Conservation (phyloP, 2,329 filamentous ascomycete species). For the Blastomyces percursus region DNA sequence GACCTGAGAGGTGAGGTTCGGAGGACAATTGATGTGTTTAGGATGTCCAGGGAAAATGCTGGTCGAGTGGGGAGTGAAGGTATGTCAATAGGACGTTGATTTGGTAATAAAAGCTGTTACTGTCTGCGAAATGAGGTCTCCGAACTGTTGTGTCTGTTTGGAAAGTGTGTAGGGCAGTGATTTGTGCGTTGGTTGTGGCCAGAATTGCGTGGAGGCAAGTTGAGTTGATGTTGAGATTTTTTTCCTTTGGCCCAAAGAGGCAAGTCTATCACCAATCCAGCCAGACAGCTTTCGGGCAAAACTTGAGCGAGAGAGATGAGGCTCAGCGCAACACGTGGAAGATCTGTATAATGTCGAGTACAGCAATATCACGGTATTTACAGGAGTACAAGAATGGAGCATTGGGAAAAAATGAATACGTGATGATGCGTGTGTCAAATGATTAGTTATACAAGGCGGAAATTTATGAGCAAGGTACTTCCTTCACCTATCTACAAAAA, state of each 20-base stretch:
- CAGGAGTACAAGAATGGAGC: background rate
- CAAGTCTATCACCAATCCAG: background rate
- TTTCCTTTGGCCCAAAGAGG: slow-evolving; percentile 2
- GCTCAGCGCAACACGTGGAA: background rate
- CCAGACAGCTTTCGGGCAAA: background rate
- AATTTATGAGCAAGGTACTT: background rate
- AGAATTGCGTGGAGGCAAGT: background rate
- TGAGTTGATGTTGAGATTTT: slow-evolving; percentile 7
- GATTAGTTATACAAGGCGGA: background rate
- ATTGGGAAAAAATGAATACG: background rate
- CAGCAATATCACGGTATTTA: background rate
- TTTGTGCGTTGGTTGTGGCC: background rate
- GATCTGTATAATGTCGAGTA: background rate
- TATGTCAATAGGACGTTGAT: background rate
- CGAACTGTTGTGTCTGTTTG: background rate
- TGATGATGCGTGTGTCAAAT: background rate
- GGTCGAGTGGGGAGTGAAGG: background rate
- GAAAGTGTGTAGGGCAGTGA: background rate
- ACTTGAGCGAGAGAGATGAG: background rate
- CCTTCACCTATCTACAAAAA: background rate
- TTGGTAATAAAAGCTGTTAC: background rate
- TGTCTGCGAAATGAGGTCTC: background rate
- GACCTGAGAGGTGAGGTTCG: slow-evolving; percentile 4
- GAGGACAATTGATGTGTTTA: background rate
- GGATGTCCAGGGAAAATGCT: background rate